Evolutionary conservation across 495 filamentous ascomycete genomes (phyloP), one percentile per base, ranked within the genome.

Genomic region (Trichocladium uniseriatum): DNA sequence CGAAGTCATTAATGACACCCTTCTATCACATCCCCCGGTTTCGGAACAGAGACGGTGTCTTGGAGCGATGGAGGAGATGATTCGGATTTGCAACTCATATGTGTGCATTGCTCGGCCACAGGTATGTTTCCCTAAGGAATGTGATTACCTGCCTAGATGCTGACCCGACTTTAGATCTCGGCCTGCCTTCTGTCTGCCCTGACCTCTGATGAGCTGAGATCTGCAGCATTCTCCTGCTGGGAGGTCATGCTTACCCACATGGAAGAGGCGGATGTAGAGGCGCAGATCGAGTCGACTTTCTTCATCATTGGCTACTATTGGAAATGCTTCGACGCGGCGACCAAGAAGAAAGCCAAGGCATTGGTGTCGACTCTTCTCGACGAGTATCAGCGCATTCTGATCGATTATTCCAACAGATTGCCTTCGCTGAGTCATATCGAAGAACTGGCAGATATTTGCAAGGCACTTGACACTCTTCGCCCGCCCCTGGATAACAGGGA

Each of bases 101-200:
- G 76, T 86, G 13, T 82, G 77, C 51, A 81, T 82, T 61, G 91
- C 87, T 27, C 72, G 95, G 32, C 88, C 94, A 40, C 92, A 96
- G 74, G 87, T 89, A 68, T 48, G 72, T 59, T 38, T 38, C 31
- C 9, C 10, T 18, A 4, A 38, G 5, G 5, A 6, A 11, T 38
- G 24, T 2, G 21, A 31, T 16, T 38, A 24, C 31, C 21, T 24
- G 48, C 28, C 31, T 35, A 50, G 27, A 2, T 6, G 21, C 34
- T 15, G 16, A 8, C 43, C 31, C 51, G n/a, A n/a, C n/a, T n/a
- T n/a, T n/a, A 92, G 82, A 87, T 95, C 41, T 85, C 85, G 45
- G 87, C 92, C 14, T 95, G 85, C 61, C 73, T 96, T 14, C 83
- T 92, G 52, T 87, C 88, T 18, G 89, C 90, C 0, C 73, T 97